Percentiles rank a stretch among this genome's conserved stretches.
These are phyloP conservation scores for Keithomyces neogunnii DNA, from an alignment of 2,329 filamentous ascomycete genomes.

Conservation along the genomic window DNA sequence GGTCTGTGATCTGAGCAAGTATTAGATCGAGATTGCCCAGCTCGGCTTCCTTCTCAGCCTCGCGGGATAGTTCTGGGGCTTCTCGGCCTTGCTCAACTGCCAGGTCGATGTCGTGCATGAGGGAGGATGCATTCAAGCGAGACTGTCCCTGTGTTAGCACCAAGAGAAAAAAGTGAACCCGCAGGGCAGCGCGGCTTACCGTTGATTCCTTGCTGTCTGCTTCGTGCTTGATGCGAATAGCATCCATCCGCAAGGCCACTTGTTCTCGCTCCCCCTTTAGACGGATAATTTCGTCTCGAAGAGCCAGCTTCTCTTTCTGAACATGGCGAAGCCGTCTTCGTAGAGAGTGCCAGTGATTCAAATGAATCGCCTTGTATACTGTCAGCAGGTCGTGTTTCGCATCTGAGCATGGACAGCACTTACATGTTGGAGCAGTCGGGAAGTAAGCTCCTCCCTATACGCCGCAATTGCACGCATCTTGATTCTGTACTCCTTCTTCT, in stretches of 20 bases:
- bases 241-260: slow-evolving; percentile 54
- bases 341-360: slow-evolving; percentile 50
- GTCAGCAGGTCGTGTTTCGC: not conserved
- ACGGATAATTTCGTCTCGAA: slow-evolving; percentile 52
- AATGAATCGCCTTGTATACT: slow-evolving; percentile 40
- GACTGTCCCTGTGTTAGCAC: slow-evolving; percentile 17
- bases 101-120: slow-evolving; percentile 55
- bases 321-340: slow-evolving; percentile 48
- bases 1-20: slow-evolving; percentile 44
- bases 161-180: not conserved
- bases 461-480: slow-evolving; percentile 50
- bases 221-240: slow-evolving; percentile 52
- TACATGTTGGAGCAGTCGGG: slow-evolving; percentile 50
- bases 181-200: slow-evolving; percentile 26
- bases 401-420: slow-evolving; percentile 17
- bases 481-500: slow-evolving; percentile 44
- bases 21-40: slow-evolving; percentile 49
- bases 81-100: slow-evolving; percentile 43
- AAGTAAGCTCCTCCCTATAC: slow-evolving; percentile 48
- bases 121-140: slow-evolving; percentile 45
- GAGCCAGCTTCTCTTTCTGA: slow-evolving; percentile 46
- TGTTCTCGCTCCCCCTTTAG: slow-evolving; percentile 53
- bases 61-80: slow-evolving; percentile 35
- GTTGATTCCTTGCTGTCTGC: slow-evolving; percentile 41
- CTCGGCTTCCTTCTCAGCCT: slow-evolving; percentile 40